Percentiles rank a stretch among this genome's conserved stretches.
These are phyloP conservation scores for Gilbertella persicaria DNA, from an alignment of 371 early-diverging fungal genomes.

Conservation along the genomic window DNA sequence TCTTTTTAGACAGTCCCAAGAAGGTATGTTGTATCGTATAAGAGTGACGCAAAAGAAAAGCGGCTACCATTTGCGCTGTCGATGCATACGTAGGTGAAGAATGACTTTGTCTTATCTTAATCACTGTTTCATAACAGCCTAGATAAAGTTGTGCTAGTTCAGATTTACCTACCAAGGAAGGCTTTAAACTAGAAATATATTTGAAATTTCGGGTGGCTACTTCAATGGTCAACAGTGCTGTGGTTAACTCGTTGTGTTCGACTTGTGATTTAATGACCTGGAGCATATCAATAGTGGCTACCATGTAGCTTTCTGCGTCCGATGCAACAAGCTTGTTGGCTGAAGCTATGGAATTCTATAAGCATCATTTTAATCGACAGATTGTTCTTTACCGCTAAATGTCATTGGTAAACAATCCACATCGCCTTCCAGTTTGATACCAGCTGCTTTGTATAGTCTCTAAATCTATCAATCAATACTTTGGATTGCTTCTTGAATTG, in stretches of 20 bases:
- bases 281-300: constrained; percentile 29
- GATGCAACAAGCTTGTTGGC: constrained; percentile 20
- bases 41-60: constrained; percentile 46
- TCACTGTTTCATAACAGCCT: constrained; percentile 45
- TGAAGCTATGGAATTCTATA: constrained; percentile 10
- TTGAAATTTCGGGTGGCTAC: constrained; percentile 42
- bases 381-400: constrained; percentile 16
- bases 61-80: constrained; percentile 43
- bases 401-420: constrained; percentile 33
- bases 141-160: constrained; percentile 55
- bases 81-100: constrained; percentile 44
- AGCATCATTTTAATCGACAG: neutral
- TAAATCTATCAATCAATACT: neutral
- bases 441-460: constrained; percentile 32
- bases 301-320: constrained; percentile 34
- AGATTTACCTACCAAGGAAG: constrained; percentile 42
- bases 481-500: neutral
- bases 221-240: constrained; percentile 26
- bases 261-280: constrained; percentile 19
- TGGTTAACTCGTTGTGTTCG: constrained; percentile 19
- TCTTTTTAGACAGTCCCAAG: constrained; percentile 50
- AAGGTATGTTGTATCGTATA: constrained; percentile 72
- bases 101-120: constrained; percentile 48
- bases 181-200: constrained; percentile 46
- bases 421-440: constrained; percentile 29